Evolutionary conservation across 345 rosid genomes (phyloP).

Genomic region (Excoecaria agallocha): DNA sequence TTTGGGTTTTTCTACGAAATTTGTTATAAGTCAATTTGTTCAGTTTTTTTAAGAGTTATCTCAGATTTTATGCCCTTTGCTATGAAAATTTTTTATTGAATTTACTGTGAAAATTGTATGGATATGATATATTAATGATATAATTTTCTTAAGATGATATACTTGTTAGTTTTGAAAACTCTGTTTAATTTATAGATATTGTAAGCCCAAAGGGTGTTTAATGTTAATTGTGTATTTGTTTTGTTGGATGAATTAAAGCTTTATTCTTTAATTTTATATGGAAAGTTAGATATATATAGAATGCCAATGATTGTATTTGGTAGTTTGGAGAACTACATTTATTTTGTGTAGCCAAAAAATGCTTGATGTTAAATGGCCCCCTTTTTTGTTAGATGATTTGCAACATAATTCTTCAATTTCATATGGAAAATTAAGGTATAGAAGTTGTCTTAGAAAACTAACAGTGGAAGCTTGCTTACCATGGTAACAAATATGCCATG

Average conservation of each 20-base stretch:
- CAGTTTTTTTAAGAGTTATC: not conserved
- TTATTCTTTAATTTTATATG: too few relatives aligned
- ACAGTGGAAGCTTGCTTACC: not conserved
- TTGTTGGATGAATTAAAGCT: too few relatives aligned
- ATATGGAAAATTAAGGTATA: slow-evolving; percentile 27
- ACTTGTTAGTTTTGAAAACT: not conserved
- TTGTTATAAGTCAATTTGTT: not conserved
- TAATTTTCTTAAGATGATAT: too few relatives aligned
- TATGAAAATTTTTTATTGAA: too few relatives aligned
- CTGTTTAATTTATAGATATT: not conserved
- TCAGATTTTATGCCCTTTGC: too few relatives aligned
- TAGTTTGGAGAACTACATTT: too few relatives aligned
- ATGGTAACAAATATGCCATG: slow-evolving; percentile 9
- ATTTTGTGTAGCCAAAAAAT: too few relatives aligned
- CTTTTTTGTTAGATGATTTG: slow-evolving; percentile 9
- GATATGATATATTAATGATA: not conserved
- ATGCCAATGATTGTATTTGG: too few relatives aligned
- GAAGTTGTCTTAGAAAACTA: slow-evolving; percentile 7
- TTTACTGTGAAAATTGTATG: too few relatives aligned
- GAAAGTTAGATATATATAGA: too few relatives aligned
- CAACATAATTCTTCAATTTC: slow-evolving; percentile 43
- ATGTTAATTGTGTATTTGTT: too few relatives aligned
- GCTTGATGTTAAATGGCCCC: not conserved
- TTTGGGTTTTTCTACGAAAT: not conserved
- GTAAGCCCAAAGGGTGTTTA: not conserved